Conservation (phyloP, 345 rosid genomes). For the Gossypium ekmanianum region DNA sequence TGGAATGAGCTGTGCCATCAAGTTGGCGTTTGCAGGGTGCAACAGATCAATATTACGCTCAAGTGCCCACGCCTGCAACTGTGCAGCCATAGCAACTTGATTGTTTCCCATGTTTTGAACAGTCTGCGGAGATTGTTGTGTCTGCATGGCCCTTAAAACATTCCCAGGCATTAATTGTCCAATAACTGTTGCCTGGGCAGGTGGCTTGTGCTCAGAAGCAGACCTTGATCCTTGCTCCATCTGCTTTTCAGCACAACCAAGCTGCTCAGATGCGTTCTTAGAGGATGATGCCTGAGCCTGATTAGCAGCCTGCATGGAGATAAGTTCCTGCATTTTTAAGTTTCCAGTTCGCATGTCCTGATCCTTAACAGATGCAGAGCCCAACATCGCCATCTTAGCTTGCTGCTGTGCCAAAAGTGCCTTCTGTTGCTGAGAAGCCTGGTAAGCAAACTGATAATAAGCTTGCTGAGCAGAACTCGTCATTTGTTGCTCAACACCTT, state of each 20-base stretch:
- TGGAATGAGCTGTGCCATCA: conserved; percentile 77
- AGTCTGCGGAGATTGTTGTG: conserved; percentile 56
- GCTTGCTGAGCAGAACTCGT: conserved; percentile 82
- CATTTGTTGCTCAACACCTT: conserved; percentile 55
- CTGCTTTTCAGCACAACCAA: conserved; percentile 58
- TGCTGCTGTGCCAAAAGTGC: conserved; percentile 59
- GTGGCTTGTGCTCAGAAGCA: conserved; percentile 50
- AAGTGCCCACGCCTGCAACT: conserved; percentile 83
- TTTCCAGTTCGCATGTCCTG: conserved; percentile 60
- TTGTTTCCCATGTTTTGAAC: conserved; percentile 55
- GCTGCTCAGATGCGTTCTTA: conserved; percentile 60
- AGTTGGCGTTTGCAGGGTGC: conserved; percentile 79
- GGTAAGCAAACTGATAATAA: conserved; percentile 70
- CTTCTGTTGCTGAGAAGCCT: conserved; percentile 69
- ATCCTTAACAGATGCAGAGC: conserved; percentile 54
- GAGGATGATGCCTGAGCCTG: conserved; percentile 82
- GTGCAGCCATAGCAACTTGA: conserved; percentile 73
- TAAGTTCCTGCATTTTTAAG: conserved; percentile 76
- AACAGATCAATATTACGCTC: conserved; percentile 85
- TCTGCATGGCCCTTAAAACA: conserved; percentile 70
- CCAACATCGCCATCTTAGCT: conserved; percentile 71
- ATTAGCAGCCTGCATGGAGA: conserved; percentile 66
- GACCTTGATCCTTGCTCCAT: conserved; percentile 52
- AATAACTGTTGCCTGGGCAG: conserved; percentile 41
- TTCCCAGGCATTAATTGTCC: conserved; percentile 62